phyloP scores from a whole-genome alignment of 2,329 filamentous ascomycete species.

The Ascosphaera pollenicola region DNA sequence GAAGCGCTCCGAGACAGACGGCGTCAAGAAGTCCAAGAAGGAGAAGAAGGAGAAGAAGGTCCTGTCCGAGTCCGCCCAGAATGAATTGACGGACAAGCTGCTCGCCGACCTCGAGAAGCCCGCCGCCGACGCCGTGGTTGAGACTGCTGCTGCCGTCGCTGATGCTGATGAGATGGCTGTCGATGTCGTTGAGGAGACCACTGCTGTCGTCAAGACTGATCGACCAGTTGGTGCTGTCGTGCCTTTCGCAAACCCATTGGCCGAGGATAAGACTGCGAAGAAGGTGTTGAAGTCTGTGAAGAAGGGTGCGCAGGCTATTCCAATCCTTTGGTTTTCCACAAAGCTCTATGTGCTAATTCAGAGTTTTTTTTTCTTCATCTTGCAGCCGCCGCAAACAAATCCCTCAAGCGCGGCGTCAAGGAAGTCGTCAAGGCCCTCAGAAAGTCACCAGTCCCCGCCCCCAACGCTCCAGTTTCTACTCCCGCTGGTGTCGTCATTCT shows the following conservation, averaged over 20 bases:
- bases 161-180: constrained; percentile 9
- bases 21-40: constrained; percentile 26
- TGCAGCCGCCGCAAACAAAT: constrained; percentile 79
- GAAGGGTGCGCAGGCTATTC: constrained; percentile 18
- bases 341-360: background rate
- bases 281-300: constrained; percentile 30
- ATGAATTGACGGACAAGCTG: constrained; percentile 17
- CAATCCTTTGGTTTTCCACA: background rate
- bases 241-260: constrained; percentile 27
- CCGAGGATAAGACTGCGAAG: constrained; percentile 28
- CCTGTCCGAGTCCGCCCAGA: constrained; percentile 18
- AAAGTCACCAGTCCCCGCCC: constrained; percentile 58
- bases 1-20: constrained; percentile 22
- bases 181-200: constrained; percentile 9
- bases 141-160: constrained; percentile 6
- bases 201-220: background rate
- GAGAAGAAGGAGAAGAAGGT: constrained; percentile 20
- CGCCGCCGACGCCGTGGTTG: constrained; percentile 7
- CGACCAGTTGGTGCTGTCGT: constrained; percentile 24
- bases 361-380: too few species aligned
- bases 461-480: constrained; percentile 36
- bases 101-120: constrained; percentile 13
- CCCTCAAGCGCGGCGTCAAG: constrained; percentile 93
- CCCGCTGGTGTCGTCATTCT: constrained; percentile 66
- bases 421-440: constrained; percentile 97